Conservation (phyloP, 2,329 filamentous ascomycete species). For the Dactylellina drechsleri region DNA sequence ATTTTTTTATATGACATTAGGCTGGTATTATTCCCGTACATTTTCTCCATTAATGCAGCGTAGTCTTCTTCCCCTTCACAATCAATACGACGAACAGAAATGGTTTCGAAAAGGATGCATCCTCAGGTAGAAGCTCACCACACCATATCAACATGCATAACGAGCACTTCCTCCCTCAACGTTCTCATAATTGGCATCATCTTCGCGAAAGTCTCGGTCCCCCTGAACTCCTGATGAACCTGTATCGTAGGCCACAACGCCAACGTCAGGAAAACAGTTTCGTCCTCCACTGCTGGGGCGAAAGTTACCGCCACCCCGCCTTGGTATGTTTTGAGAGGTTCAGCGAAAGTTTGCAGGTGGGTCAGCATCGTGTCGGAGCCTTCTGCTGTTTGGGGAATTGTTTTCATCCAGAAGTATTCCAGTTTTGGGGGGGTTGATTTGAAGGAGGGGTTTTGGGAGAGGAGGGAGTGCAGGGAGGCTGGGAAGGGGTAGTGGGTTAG, state of each 20-base stretch:
- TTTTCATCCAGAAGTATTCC: constrained; percentile 24
- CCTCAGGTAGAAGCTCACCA: not conserved
- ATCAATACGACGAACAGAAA: no score
- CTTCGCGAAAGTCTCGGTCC: not conserved
- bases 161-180: not conserved
- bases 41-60: no score
- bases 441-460: constrained; percentile 1
- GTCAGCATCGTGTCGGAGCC: not conserved
- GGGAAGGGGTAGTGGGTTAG: constrained; percentile 33
- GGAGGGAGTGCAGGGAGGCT: constrained; percentile 15
- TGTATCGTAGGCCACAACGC: constrained; percentile 17
- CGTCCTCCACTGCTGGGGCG: constrained; percentile 13
- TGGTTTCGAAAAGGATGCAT: no score
- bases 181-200: constrained; percentile 1
- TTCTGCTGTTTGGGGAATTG: not conserved
- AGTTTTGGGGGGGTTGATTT: constrained; percentile 5
- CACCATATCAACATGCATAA: constrained; percentile 26
- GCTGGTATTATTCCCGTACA: no score
- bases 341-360: not conserved
- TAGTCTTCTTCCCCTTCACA: no score
- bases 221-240: constrained; percentile 1
- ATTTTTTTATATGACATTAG: no score
- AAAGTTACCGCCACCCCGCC: not conserved
- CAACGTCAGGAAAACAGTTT: not conserved
- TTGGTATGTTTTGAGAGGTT: not conserved